Evolutionary conservation across 192 early-diverging fungal species (phyloP).

Genomic region (Umbelopsis sp.): DNA sequence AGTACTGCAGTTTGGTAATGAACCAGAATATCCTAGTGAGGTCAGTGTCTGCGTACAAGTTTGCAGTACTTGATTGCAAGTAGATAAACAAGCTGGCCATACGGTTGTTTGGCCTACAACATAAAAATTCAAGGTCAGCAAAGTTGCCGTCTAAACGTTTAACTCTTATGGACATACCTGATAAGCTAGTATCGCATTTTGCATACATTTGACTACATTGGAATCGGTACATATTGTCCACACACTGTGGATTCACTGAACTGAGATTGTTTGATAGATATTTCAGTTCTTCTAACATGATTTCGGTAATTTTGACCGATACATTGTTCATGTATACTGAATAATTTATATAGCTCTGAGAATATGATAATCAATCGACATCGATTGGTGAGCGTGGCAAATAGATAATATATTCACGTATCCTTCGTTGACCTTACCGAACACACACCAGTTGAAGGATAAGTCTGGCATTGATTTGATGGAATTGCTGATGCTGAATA

Average conservation of each 20-base stretch:
- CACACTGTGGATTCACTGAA: conserved; percentile 21
- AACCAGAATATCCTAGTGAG: neutral
- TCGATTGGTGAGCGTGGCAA: neutral
- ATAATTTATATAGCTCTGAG: conserved; percentile 33
- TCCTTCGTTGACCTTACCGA: neutral
- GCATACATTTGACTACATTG: conserved; percentile 36
- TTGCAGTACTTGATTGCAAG: conserved; percentile 24
- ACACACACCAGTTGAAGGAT: conserved; percentile 10
- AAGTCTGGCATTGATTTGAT: neutral
- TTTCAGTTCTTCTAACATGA: neutral
- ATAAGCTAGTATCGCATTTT: conserved; percentile 7
- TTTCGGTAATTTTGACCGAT: conserved; percentile 32
- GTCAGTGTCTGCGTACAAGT: conserved; percentile 28
- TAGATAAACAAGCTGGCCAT: conserved; percentile 35
- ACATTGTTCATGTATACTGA: conserved; percentile 29
- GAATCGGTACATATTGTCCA: conserved; percentile 27
- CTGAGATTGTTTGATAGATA: neutral
- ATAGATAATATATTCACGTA: neutral
- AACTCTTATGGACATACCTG: neutral
- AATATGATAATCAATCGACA: no score
- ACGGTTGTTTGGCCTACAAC: conserved; percentile 21
- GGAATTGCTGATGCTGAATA: neutral
- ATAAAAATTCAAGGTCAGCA: neutral
- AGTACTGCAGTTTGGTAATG: conserved; percentile 32
- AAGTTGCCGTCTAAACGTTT: neutral